Conservation (phyloP, 129 eudicot species). For the Lactuca saligna region DNA sequence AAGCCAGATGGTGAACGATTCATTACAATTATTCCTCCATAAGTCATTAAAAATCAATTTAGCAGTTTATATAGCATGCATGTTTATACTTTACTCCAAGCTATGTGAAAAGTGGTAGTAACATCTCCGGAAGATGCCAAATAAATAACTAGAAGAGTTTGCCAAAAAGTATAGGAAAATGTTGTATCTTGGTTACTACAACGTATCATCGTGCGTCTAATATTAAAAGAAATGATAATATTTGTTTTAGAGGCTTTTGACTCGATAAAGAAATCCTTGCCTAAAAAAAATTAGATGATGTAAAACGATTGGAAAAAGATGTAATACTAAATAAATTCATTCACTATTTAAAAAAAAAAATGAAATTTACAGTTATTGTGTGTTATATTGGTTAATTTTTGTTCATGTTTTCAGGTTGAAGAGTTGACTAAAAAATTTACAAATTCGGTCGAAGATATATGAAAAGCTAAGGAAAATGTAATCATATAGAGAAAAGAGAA, state of each 20-base stretch:
- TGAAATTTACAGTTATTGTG: neutral
- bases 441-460: conserved; percentile 88
- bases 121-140: conserved; percentile 90
- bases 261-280: conserved; percentile 67
- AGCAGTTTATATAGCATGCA: conserved; percentile 10
- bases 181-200: neutral
- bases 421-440: conserved; percentile 85
- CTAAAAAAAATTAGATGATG: conserved; percentile 66
- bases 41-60: conserved; percentile 29
- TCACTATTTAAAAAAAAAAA: neutral
- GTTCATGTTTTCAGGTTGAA: conserved; percentile 53
- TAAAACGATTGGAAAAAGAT: conserved; percentile 90
- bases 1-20: conserved; percentile 65
- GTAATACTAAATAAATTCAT: conserved; percentile 31
- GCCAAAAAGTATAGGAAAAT: conserved; percentile 70
- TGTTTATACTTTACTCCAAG: conserved; percentile 43
- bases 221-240: neutral
- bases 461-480: conserved; percentile 96
- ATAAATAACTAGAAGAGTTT: conserved; percentile 85
- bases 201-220: neutral
- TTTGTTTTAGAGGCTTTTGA: conserved; percentile 67
- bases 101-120: conserved; percentile 81
- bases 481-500: conserved; percentile 49
- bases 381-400: conserved; percentile 3
- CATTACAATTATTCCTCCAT: conserved; percentile 85